Base-by-base conservation (phyloP, 1,139 yeast species). In the Neolecta irregularis region DNA sequence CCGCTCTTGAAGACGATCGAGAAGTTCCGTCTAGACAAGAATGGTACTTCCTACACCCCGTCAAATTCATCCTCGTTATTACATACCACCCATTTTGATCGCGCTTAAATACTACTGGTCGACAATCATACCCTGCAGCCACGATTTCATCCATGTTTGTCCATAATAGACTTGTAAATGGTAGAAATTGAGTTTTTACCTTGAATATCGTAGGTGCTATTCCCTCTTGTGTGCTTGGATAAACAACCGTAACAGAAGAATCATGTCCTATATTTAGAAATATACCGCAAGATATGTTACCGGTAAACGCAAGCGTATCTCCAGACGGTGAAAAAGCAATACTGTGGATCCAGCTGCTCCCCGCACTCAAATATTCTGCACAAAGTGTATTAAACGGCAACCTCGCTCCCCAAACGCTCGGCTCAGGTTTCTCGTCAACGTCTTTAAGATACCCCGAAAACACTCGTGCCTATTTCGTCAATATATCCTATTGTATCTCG, bases 341-440 rank as follows among this genome's bases (percentile, higher is more conserved):
- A 48, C 72, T 94, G 53, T 88, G 95, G 43, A 88, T 72, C 93
- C 96, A 88, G 23, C 91, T 80, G 28, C 91, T 83, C 28, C 81
- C 72, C 41, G 67, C 67, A 48, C 73, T 69, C 49, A 74, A 69
- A 56, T 67, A 77, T 57, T 85, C 96, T 15, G 88, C 91, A 52
- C 93, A 74, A 38, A 88, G 61, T 1, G 95, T 80, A 55, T 85
- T 93, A 66, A 91, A 91, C 20, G 99, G 98, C 53, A 91, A 68
- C 51, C 91, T 76, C 42, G 79, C 75, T 36, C 98, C 99, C 96
- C 98, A 91, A 23, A 71, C 72, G 1, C 88, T 62, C 4, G 91
- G 72, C 12, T 60, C 61, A 1, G 96, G 98, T 51, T 79, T 79
- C 30, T 67, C 60, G 51, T 91, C 99, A 44, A 88, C 65, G 4